Conservation (phyloP, 345 rosid species). For the Orychophragmus violaceus region DNA sequence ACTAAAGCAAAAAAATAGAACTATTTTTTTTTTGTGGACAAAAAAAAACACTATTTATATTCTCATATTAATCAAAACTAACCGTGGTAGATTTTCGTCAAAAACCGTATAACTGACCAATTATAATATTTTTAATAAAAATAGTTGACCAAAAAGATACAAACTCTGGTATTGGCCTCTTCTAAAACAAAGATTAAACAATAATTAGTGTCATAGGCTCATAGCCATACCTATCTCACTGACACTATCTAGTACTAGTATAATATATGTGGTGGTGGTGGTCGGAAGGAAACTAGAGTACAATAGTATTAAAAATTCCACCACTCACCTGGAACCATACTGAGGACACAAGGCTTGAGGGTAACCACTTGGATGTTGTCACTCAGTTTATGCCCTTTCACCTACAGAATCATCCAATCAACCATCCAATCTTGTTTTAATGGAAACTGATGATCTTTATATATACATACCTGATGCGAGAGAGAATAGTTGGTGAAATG, state of each 20-base stretch:
- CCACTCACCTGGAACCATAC: slow-evolving; percentile 49
- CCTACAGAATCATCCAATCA: slow-evolving; percentile 40
- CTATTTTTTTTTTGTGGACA: no score
- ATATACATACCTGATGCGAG: slow-evolving; percentile 56
- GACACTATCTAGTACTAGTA: neutral
- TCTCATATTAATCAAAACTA: no score
- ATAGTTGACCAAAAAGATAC: no score
- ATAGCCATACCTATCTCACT: neutral
- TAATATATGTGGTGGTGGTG: neutral
- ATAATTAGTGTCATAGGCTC: slow-evolving; percentile 1
- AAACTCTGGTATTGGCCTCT: no score
- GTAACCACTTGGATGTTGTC: slow-evolving; percentile 61
- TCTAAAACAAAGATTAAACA: no score
- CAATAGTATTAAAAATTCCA: neutral
- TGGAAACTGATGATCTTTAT: neutral
- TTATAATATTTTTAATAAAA: no score
- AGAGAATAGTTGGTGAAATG: slow-evolving; percentile 76
- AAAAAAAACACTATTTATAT: no score
- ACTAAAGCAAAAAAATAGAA: no score
- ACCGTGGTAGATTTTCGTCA: no score
- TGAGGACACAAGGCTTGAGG: slow-evolving; percentile 83
- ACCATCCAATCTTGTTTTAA: no score
- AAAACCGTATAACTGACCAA: no score
- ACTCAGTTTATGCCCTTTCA: slow-evolving; percentile 60
- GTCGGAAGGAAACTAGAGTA: neutral